Base-by-base conservation (phyloP, 352 stramenopile species). In the Phytopythium boreale region DNA sequence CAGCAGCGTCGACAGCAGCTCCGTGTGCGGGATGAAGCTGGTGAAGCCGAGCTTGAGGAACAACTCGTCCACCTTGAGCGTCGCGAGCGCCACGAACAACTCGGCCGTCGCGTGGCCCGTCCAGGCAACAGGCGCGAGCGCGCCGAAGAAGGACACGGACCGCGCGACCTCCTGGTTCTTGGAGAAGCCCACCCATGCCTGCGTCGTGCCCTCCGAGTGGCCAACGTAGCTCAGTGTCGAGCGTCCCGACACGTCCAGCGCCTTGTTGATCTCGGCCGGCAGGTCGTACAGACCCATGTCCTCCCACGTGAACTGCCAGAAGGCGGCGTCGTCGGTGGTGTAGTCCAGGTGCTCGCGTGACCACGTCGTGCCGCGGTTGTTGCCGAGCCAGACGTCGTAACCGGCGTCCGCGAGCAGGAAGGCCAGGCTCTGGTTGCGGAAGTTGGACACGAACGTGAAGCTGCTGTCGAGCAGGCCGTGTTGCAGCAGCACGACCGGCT, bases 281-380 rank as follows among this genome's bases (percentile, higher is more conserved):
- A 87, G 57, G 50, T 87, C 79, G 47, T 75, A 79, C 15, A 67
- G 70, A 44, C 68, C 79, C 76, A 87, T 87, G 11, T 87, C 60
- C 62, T 82, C 71, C 76, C 74, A 87, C 27, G 59, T 79, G 37
- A 85, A 87, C 47, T 85, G 72, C 76, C 79, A 87, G 66, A 79
- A 87, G 31, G 37, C 65, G 24, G 67, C 56, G 60, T 82, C 70
- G 9, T 62, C 59, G 22, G 62, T 70, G 4, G 63, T 62, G 60
- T 82, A 82, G 44, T 83, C 74, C 43, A 84, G 20, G 61, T 87
- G 79, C 20, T 56, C 41, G 22, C 61, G 68, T 8, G 79, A 87
- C 66, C 77, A 87, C n/a, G 79, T 87, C 39, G 74, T 84, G 37
- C 79, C 79, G n/a, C 79, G 76, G 67, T 84, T 87, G 75, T 87